Conservation (phyloP, 768 basidiomycete genomes). For the Termitomyces sp. region DNA sequence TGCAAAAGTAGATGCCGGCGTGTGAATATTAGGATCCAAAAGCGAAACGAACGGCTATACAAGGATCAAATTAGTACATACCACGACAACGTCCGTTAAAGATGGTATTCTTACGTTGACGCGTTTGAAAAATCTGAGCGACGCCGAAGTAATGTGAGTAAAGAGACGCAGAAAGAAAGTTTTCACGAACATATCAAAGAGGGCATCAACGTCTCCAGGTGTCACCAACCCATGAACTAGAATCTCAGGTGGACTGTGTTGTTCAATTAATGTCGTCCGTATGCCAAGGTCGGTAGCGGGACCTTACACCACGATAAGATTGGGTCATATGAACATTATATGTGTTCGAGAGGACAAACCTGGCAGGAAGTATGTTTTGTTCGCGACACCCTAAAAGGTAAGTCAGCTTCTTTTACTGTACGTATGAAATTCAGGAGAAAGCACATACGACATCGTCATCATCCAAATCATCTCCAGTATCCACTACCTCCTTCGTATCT, state of each 20-base stretch:
- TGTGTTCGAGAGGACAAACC: slow-evolving; percentile 30
- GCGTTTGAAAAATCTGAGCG: slow-evolving; percentile 59
- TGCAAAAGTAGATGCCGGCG: slow-evolving; percentile 70
- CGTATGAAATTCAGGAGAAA: not conserved
- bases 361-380: slow-evolving; percentile 75
- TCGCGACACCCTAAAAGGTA: slow-evolving; percentile 63
- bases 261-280: slow-evolving; percentile 68
- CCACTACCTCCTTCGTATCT: slow-evolving; percentile 28
- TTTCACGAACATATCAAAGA: slow-evolving; percentile 72
- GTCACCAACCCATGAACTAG: slow-evolving; percentile 75
- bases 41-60: slow-evolving; percentile 63
- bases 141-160: slow-evolving; percentile 1
- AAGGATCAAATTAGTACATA: not conserved
- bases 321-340: not conserved
- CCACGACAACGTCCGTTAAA: not conserved
- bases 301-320: slow-evolving; percentile 29
- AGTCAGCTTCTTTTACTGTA: not conserved
- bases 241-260: slow-evolving; percentile 77
- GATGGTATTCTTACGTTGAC: slow-evolving; percentile 51
- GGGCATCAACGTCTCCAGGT: slow-evolving; percentile 70
- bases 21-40: slow-evolving; percentile 79
- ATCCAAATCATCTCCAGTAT: slow-evolving; percentile 34
- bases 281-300: slow-evolving; percentile 69
- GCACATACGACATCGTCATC: slow-evolving; percentile 61
- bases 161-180: not conserved